These are phyloP conservation scores for Adenanthera pavonina DNA, from an alignment of 306 rosid species.

Conservation along the genomic window DNA sequence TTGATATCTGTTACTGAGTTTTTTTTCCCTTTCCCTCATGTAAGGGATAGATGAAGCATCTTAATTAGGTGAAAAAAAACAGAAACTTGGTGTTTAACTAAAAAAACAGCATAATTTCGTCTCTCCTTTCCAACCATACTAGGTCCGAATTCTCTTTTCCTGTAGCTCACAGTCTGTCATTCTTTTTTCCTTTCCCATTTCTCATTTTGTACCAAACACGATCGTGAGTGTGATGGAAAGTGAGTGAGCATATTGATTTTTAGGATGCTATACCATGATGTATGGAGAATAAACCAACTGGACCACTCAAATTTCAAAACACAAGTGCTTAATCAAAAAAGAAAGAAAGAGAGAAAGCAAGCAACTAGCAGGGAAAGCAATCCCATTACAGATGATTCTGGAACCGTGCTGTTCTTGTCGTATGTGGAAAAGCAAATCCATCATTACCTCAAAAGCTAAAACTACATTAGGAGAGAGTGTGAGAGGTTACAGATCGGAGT, in stretches of 20 bases:
- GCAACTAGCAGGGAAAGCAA: background rate
- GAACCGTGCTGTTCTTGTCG: background rate
- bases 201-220: too few species aligned
- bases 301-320: background rate
- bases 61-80: too few species aligned
- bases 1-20: too few species aligned
- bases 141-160: too few species aligned
- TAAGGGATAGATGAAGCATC: too few species aligned
- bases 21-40: too few species aligned
- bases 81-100: too few species aligned
- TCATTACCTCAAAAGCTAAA: constrained; percentile 5
- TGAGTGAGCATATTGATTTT: background rate
- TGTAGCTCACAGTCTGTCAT: too few species aligned
- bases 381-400: constrained; percentile 1
- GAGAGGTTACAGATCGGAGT: background rate
- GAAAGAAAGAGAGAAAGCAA: background rate
- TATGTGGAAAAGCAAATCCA: constrained; percentile 23
- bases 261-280: background rate
- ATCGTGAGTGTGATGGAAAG: background rate
- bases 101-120: too few species aligned
- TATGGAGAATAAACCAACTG: background rate
- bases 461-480: background rate
- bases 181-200: too few species aligned
- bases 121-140: too few species aligned
- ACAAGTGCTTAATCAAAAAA: background rate